A percentile compares a stretch with the other conserved stretches of the same genome.
These are phyloP conservation scores for Rhizopus microsporus DNA, from an alignment of 371 early-diverging fungal genomes.

Conservation along the genomic window DNA sequence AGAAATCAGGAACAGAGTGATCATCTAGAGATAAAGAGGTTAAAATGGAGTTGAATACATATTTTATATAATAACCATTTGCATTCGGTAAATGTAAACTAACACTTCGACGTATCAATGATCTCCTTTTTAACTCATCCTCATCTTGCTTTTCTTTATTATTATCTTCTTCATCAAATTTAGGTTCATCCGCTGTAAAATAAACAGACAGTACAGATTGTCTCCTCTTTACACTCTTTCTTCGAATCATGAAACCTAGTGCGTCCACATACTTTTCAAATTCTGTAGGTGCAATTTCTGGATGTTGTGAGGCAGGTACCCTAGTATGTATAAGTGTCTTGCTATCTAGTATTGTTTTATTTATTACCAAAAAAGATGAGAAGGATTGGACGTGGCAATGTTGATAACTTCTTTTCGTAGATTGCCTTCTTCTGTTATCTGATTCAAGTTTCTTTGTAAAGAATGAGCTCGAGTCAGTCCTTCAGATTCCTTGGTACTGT, in stretches of 20 bases:
- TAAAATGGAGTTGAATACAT: slow-evolving; percentile 1
- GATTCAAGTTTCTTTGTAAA: slow-evolving; percentile 24
- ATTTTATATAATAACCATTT: slow-evolving; percentile 32
- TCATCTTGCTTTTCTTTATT: slow-evolving; percentile 5
- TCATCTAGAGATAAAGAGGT: slow-evolving; percentile 5
- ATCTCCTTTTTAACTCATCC: slow-evolving; percentile 20
- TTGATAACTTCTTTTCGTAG: slow-evolving; percentile 40
- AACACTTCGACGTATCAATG: slow-evolving; percentile 46
- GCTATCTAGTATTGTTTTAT: background rate
- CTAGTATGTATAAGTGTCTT: slow-evolving; percentile 20
- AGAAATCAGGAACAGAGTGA: slow-evolving; percentile 36
- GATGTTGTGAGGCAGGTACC: slow-evolving; percentile 67
- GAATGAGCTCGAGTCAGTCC: slow-evolving; percentile 31
- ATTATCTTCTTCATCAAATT: slow-evolving; percentile 26
- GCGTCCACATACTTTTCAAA: slow-evolving; percentile 53
- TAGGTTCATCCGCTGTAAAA: slow-evolving; percentile 44
- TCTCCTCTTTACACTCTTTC: slow-evolving; percentile 38
- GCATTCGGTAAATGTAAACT: slow-evolving; percentile 42
- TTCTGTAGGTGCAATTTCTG: slow-evolving; percentile 62
- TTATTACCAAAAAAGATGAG: slow-evolving; percentile 53
- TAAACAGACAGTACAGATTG: slow-evolving; percentile 54
- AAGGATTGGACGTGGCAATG: slow-evolving; percentile 46
- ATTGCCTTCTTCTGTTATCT: slow-evolving; percentile 12
- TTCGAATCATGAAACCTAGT: slow-evolving; percentile 38
- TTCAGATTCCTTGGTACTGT: background rate